Evolutionary conservation across 2,329 filamentous ascomycete species (phyloP), one percentile per base, ranked within the genome.

Genomic region (Chalaropsis ovoidea): DNA sequence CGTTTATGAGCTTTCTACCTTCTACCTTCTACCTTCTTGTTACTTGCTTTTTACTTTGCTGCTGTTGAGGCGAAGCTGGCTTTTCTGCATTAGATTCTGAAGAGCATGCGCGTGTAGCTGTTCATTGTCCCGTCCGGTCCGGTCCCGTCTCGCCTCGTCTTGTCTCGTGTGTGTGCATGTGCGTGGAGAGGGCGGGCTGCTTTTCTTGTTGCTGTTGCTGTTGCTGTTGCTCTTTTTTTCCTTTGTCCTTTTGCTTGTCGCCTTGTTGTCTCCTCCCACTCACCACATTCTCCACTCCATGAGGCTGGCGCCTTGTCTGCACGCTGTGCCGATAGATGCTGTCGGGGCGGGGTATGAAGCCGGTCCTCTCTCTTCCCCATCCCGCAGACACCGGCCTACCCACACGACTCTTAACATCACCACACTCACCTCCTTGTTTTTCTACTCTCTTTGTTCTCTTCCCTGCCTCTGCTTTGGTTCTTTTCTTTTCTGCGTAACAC

Each of bases 401-500:
- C 42, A 15, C 7, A 43, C 7, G 1, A 43, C 42, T 43, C 42
- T n/a, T 43, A 13, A 13, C 42, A 43, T 4, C 11, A 15, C 11
- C 7, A 43, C 31, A 6, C n/a, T n/a, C n/a, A n/a, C n/a, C n/a
- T n/a, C 31, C 31, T 43, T 56, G 24, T 35, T 56, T 56, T 56
- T 56, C 24, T 31, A 17, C 7, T 19, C 10, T 19, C 11, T 56
- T 2, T 31, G 22, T 31, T 35, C 22, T 56, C n/a, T 22, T 24
- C 31, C 31, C 31, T 31, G 31, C 31, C 31, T 31, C 31, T 31
- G 31, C 31, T 6, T 64, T 62, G 67, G 17, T 19, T 27, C 61
- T 63, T 64, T 68, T 67, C 69, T 67, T 43, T 64, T 56, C 15
- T 56, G 19, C 49, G 49, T 35, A 56, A 22, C 52, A 64, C 39